These are phyloP conservation scores for Dalbergia cultrata DNA, from an alignment of 306 rosid species.

Conservation along the genomic window DNA sequence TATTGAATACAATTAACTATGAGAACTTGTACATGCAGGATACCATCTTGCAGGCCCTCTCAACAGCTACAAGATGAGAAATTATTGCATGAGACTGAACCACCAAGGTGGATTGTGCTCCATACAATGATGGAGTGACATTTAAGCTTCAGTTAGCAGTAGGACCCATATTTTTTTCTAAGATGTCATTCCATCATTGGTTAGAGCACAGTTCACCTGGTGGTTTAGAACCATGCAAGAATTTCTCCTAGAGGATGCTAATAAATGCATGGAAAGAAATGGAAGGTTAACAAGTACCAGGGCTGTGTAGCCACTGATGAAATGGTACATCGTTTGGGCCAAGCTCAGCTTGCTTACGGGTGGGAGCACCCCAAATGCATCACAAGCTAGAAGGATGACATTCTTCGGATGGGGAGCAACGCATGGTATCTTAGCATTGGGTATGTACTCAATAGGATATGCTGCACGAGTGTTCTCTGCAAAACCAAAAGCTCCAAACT, in stretches of 20 bases:
- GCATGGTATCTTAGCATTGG: conserved; percentile 82
- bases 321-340: conserved; percentile 93
- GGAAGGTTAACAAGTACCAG: conserved; percentile 58
- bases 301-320: conserved; percentile 90
- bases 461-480: conserved; percentile 91
- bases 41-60: background rate
- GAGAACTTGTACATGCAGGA: background rate
- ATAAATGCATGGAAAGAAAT: background rate
- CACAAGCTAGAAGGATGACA: conserved; percentile 84
- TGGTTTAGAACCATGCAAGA: no score
- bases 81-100: no score
- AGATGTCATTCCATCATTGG: no score
- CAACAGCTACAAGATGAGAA: background rate
- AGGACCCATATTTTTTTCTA: no score
- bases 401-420: conserved; percentile 85
- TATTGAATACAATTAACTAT: background rate
- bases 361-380: conserved; percentile 88
- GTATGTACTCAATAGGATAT: conserved; percentile 84
- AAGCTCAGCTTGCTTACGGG: conserved; percentile 88
- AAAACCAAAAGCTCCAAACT: conserved; percentile 40
- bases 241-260: background rate
- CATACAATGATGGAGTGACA: no score
- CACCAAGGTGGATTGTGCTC: no score
- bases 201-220: no score
- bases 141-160: no score